Evolutionary conservation across 305 asterid species (phyloP).

Genomic region (Nicotiana rustica): DNA sequence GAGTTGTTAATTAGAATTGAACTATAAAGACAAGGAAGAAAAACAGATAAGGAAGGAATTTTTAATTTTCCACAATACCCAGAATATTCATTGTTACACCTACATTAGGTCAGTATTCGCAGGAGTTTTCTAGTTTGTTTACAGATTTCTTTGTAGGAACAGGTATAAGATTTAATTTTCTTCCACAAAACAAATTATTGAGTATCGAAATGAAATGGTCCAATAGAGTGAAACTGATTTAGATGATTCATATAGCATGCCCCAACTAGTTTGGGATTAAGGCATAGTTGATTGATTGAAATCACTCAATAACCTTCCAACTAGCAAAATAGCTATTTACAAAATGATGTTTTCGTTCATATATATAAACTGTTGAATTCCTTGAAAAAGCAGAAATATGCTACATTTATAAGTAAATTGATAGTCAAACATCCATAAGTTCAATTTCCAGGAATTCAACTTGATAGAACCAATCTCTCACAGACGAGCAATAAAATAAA

Average conservation of each 20-base stretch:
- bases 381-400: not conserved
- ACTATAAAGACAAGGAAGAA: not conserved
- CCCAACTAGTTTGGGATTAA: slow-evolving; percentile 3
- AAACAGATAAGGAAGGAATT: not conserved
- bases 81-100: not conserved
- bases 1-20: slow-evolving; percentile 9
- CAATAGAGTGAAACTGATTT: not conserved
- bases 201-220: slow-evolving; percentile 9
- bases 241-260: not conserved
- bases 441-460: not conserved
- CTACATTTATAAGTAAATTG: not conserved
- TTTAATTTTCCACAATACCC: not conserved
- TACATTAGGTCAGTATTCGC: not conserved
- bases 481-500: not conserved
- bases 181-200: not conserved
- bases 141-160: not conserved
- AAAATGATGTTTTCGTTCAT: not conserved
- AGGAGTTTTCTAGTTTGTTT: not conserved
- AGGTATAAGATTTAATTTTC: not conserved
- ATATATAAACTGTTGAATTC: too few relatives aligned
- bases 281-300: not conserved
- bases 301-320: slow-evolving; percentile 4
- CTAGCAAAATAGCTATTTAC: not conserved
- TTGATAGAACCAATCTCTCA: not conserved
- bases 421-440: not conserved